Percentiles rank a stretch among this genome's conserved stretches.
phyloP scores from a whole-genome alignment of 805 yeast species.

The Nadsonia fulvescens region DNA sequence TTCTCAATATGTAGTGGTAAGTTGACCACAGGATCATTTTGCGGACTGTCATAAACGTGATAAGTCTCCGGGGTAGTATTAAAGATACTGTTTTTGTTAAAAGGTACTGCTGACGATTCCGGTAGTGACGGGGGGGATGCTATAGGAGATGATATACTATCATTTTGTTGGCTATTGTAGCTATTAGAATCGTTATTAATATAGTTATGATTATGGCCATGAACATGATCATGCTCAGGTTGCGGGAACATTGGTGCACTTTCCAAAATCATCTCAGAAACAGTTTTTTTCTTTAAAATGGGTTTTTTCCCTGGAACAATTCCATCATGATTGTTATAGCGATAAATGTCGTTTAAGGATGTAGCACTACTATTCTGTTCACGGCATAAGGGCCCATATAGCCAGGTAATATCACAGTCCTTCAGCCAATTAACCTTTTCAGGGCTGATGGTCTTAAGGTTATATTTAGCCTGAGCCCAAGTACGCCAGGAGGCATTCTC shows the following conservation, averaged over 20 bases:
- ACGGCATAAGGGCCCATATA: conserved; percentile 58
- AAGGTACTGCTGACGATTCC: conserved; percentile 1
- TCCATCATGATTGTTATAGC: neutral
- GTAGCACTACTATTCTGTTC: conserved; percentile 1
- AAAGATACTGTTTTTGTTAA: too few relatives aligned
- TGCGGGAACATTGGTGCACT: conserved; percentile 8
- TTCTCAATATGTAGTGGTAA: too few relatives aligned
- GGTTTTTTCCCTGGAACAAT: conserved; percentile 62
- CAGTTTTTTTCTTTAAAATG: conserved; percentile 71
- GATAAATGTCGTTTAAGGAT: neutral
- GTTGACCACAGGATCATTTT: too few relatives aligned
- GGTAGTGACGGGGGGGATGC: too few relatives aligned
- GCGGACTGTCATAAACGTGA: too few relatives aligned
- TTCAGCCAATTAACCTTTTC: conserved; percentile 90
- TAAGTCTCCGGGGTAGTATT: too few relatives aligned
- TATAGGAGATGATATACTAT: too few relatives aligned
- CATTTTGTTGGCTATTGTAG: too few relatives aligned
- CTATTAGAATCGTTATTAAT: too few relatives aligned
- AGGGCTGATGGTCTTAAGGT: conserved; percentile 65
- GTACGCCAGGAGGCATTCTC: conserved; percentile 89
- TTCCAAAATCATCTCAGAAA: conserved; percentile 56
- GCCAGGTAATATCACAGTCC: conserved; percentile 94
- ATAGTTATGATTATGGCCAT: too few relatives aligned
- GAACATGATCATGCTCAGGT: too few relatives aligned
- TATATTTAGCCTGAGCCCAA: conserved; percentile 68